A percentile compares a stretch with the other conserved stretches of the same genome.
Evolutionary conservation across 106 monocot species (phyloP).

Genomic region (Dioscorea zingiberensis): DNA sequence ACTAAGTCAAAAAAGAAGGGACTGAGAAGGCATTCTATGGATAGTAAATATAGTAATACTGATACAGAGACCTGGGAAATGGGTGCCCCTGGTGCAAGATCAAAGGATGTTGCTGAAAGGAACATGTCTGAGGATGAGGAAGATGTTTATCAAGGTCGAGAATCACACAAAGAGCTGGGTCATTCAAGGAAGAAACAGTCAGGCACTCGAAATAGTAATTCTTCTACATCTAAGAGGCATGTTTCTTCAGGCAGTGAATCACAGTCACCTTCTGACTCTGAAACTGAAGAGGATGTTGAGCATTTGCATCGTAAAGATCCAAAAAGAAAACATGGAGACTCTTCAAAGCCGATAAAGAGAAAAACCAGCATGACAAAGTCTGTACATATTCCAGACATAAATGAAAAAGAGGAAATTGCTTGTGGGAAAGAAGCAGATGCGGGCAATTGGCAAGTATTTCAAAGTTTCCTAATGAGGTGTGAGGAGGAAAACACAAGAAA

Average conservation of each 20-base stretch:
- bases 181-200: conserved; percentile 64
- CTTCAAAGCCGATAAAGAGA: conserved; percentile 43
- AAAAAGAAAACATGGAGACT: conserved; percentile 38
- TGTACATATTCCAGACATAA: conserved; percentile 20
- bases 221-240: conserved; percentile 39
- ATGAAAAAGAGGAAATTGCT: conserved; percentile 28
- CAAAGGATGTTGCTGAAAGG: conserved; percentile 30
- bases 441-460: conserved; percentile 89
- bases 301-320: conserved; percentile 11
- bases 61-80: conserved; percentile 17
- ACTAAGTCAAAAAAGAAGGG: conserved; percentile 18
- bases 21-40: conserved; percentile 46
- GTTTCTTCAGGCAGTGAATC: conserved; percentile 50
- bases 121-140: conserved; percentile 40
- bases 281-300: conserved; percentile 32
- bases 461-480: conserved; percentile 73
- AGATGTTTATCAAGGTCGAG: conserved; percentile 27
- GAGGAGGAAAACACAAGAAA: conserved; percentile 45
- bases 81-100: conserved; percentile 9
- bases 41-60: conserved; percentile 36
- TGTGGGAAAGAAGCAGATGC: conserved; percentile 48
- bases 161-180: conserved; percentile 38
- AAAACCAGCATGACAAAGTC: conserved; percentile 28
- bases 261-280: conserved; percentile 37
- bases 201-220: conserved; percentile 36